Evolutionary conservation across 192 early-diverging fungal genomes (phyloP).

Genomic region (Coemansia sp.): DNA sequence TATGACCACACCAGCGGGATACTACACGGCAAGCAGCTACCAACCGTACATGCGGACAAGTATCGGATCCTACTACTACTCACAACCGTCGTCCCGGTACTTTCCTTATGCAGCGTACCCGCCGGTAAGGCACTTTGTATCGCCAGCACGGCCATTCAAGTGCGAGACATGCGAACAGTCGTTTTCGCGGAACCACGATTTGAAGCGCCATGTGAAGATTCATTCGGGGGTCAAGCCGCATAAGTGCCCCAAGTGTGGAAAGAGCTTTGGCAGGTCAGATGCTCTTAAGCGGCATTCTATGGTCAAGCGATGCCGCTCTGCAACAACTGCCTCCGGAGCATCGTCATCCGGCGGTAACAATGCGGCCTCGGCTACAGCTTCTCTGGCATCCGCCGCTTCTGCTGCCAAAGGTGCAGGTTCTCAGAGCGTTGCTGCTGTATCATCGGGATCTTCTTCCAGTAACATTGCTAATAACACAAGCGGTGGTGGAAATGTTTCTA

Average conservation of each 20-base stretch:
- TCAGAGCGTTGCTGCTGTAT: not conserved
- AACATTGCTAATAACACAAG: not conserved
- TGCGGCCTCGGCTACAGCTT: not conserved
- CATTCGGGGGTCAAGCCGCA: slow-evolving; percentile 79
- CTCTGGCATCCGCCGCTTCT: not conserved
- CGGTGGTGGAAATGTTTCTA: not conserved
- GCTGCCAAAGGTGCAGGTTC: not conserved
- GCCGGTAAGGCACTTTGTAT: slow-evolving; percentile 54
- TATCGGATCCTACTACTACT: slow-evolving; percentile 47
- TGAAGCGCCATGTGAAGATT: slow-evolving; percentile 73
- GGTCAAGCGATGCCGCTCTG: slow-evolving; percentile 60
- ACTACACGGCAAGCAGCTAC: slow-evolving; percentile 44
- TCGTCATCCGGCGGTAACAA: slow-evolving; percentile 9
- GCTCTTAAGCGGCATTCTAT: slow-evolving; percentile 68
- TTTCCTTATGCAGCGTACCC: slow-evolving; percentile 51
- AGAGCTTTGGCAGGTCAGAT: slow-evolving; percentile 73
- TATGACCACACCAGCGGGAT: slow-evolving; percentile 17
- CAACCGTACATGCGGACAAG: slow-evolving; percentile 48
- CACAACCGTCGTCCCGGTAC: slow-evolving; percentile 44
- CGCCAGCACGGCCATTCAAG: slow-evolving; percentile 57
- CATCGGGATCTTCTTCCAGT: slow-evolving; percentile 2
- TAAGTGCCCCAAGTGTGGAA: slow-evolving; percentile 69
- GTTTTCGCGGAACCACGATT: slow-evolving; percentile 74
- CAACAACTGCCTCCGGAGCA: slow-evolving; percentile 12
- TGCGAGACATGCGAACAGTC: slow-evolving; percentile 57